Evolutionary conservation across 2,329 filamentous ascomycete genomes (phyloP).

Genomic region (Alternaria metachromatica): DNA sequence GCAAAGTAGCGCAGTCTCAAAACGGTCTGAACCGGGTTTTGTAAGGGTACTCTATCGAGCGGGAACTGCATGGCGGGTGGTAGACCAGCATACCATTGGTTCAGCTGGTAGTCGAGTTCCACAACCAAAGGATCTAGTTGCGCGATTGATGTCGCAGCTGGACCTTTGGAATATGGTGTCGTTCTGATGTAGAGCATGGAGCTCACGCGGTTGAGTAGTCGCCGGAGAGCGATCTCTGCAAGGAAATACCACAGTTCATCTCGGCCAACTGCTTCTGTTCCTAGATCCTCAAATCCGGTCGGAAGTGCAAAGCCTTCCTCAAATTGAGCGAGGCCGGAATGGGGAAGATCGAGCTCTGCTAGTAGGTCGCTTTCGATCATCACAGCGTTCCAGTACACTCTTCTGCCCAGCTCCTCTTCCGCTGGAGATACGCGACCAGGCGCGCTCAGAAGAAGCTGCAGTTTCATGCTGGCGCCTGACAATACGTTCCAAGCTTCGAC

Average conservation of each 20-base stretch:
- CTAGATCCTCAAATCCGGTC: slow-evolving; percentile 73
- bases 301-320: slow-evolving; percentile 82
- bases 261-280: slow-evolving; percentile 70
- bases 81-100: slow-evolving; percentile 83
- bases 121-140: slow-evolving; percentile 79
- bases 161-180: slow-evolving; percentile 41
- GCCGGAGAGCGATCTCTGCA: slow-evolving; percentile 78
- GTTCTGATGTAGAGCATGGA: slow-evolving; percentile 80
- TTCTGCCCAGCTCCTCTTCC: slow-evolving; percentile 74
- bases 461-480: slow-evolving; percentile 80
- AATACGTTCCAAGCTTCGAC: slow-evolving; percentile 84
- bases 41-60: slow-evolving; percentile 69
- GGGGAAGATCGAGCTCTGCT: slow-evolving; percentile 79
- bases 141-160: slow-evolving; percentile 68
- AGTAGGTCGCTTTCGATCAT: slow-evolving; percentile 81
- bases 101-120: slow-evolving; percentile 81
- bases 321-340: slow-evolving; percentile 82
- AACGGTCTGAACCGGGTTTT: slow-evolving; percentile 80
- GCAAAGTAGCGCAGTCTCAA: slow-evolving; percentile 81
- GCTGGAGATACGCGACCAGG: slow-evolving; percentile 73
- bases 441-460: slow-evolving; percentile 78
- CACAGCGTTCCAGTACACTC: slow-evolving; percentile 84
- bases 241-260: slow-evolving; percentile 89
- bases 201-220: slow-evolving; percentile 78
- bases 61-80: slow-evolving; percentile 79